phyloP scores from a whole-genome alignment of 75 land plant genomes.

The Cunninghamia lanceolata region DNA sequence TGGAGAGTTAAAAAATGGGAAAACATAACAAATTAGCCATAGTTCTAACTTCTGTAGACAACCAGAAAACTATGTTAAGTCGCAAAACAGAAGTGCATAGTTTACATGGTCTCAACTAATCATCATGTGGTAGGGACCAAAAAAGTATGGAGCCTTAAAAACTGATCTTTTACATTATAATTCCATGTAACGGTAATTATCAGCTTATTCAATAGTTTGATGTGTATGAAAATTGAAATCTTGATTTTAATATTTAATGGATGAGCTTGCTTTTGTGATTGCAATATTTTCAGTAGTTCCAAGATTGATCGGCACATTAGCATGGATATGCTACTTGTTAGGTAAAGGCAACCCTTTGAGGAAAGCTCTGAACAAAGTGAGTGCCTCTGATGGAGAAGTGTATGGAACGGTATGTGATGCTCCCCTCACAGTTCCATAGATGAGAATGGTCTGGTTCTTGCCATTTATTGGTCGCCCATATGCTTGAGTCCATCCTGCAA shows the following conservation, averaged over 20 bases:
- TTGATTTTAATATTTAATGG: too few species aligned
- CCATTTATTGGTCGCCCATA: conserved; percentile 18
- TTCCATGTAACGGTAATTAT: background rate
- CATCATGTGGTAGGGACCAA: too few species aligned
- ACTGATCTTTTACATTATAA: too few species aligned
- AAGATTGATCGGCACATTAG: too few species aligned
- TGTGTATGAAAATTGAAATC: too few species aligned
- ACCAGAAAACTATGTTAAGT: background rate
- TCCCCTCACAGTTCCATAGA: conserved; percentile 39
- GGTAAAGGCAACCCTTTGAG: conserved; percentile 1
- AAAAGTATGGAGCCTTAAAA: background rate
- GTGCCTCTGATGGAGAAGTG: conserved; percentile 32
- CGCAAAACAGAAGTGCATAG: too few species aligned
- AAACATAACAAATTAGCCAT: too few species aligned
- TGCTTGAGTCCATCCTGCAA: conserved; percentile 29
- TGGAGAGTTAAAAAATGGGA: too few species aligned
- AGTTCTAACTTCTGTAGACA: background rate
- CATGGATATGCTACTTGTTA: background rate
- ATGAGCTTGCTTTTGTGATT: too few species aligned
- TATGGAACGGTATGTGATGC: conserved; percentile 48
- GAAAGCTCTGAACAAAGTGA: conserved; percentile 26
- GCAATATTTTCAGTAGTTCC: too few species aligned
- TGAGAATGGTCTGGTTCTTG: conserved; percentile 13
- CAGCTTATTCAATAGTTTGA: too few species aligned
- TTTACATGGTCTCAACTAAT: too few species aligned